Conservation (phyloP, 805 yeast genomes). For the Nakazawaea sp. region DNA sequence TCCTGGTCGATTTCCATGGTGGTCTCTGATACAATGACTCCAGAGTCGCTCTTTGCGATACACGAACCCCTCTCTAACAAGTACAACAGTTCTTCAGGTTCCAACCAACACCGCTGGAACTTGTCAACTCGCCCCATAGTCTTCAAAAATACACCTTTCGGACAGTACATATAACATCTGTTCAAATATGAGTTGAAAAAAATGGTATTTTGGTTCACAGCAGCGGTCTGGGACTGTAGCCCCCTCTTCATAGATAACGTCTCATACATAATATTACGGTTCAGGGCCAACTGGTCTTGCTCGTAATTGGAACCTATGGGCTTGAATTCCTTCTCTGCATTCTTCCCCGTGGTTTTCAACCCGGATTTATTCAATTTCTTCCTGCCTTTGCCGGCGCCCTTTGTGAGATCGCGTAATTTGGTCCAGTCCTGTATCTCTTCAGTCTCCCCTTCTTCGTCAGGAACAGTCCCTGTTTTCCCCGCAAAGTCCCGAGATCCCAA, state of each 20-base stretch:
- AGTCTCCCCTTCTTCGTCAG: conserved; percentile 25
- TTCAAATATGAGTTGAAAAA: conserved; percentile 16
- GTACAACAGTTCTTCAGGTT: conserved; percentile 66
- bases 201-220: conserved; percentile 19
- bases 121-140: conserved; percentile 61
- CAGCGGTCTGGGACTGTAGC: conserved; percentile 14
- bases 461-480: not conserved
- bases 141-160: conserved; percentile 68
- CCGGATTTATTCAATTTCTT: conserved; percentile 7
- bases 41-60: conserved; percentile 17
- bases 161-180: conserved; percentile 30
- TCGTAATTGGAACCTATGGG: conserved; percentile 35
- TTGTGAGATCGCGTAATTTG: conserved; percentile 22
- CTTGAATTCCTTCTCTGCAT: conserved; percentile 83
- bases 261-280: conserved; percentile 65
- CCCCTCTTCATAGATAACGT: conserved; percentile 53
- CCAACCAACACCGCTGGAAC: conserved; percentile 40
- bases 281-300: conserved; percentile 31
- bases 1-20: conserved; percentile 16
- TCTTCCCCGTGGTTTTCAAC: conserved; percentile 21
- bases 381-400: conserved; percentile 3
- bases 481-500: not conserved
- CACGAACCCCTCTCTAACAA: conserved; percentile 74
- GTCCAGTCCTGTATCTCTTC: conserved; percentile 52
- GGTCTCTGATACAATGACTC: conserved; percentile 12